Evolutionary conservation across 441 rosid species (phyloP).

Genomic region (Populus hybrid): DNA sequence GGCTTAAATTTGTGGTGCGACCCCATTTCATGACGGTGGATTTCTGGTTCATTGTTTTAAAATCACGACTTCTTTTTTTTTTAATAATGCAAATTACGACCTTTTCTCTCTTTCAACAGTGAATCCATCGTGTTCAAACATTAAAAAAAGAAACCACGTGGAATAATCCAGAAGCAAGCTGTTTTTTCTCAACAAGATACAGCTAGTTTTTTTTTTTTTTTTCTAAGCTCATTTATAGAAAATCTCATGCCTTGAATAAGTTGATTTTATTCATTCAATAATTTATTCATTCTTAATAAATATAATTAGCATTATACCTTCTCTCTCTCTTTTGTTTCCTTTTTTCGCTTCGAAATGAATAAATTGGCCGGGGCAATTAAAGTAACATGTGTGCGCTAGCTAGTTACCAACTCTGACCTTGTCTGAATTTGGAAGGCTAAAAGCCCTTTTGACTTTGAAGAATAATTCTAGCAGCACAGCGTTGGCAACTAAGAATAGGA

Average conservation of each 20-base stretch:
- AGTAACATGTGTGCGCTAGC: background rate
- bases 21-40: background rate
- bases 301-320: background rate
- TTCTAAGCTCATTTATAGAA: background rate
- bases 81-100: background rate
- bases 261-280: background rate
- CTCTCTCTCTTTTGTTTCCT: background rate
- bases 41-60: background rate
- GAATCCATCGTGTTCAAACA: background rate
- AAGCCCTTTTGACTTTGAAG: background rate
- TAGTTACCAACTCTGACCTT: too few species aligned
- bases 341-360: background rate
- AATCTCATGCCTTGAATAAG: background rate
- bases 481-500: background rate
- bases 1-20: background rate
- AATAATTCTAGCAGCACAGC: too few species aligned
- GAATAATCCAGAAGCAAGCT: background rate
- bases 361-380: background rate
- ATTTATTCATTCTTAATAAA: too few species aligned
- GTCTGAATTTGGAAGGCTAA: too few species aligned
- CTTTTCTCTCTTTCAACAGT: background rate
- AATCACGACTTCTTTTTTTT: background rate
- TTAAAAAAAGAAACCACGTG: background rate
- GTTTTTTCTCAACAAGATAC: background rate
- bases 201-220: background rate